A percentile compares a stretch with the other conserved stretches of the same genome.
These are phyloP conservation scores for Leishmania mexicana DNA, from an alignment of 208 protist species.

Conservation along the genomic window DNA sequence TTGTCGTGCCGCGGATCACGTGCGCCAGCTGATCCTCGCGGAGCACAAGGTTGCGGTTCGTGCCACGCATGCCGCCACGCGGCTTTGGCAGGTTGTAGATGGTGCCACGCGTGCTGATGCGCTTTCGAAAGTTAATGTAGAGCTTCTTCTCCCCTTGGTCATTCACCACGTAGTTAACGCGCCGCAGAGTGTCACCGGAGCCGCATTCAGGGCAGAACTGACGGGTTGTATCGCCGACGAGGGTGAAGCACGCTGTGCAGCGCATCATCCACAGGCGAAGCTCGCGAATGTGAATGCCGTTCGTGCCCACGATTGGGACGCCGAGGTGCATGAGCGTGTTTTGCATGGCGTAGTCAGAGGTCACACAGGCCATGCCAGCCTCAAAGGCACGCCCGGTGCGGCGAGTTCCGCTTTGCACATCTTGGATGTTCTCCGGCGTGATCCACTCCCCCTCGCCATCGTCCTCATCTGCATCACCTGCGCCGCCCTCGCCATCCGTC, in stretches of 20 bases:
- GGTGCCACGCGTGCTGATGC: conserved; percentile 87
- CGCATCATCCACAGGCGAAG: conserved; percentile 92
- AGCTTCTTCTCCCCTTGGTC: conserved; percentile 80
- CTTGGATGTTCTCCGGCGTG: conserved; percentile 90
- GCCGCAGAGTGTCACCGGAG: conserved; percentile 89
- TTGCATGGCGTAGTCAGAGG: conserved; percentile 96
- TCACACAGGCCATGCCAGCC: conserved; percentile 90
- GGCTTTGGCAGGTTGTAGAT: conserved; percentile 90
- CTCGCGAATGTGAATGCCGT: conserved; percentile 88
- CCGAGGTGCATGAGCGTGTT: conserved; percentile 94
- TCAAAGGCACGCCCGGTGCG: conserved; percentile 48
- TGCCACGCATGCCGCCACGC: conserved; percentile 83
- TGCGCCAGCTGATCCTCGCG: conserved; percentile 92
- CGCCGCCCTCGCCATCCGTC: conserved; percentile 22
- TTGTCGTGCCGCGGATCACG: conserved; percentile 67
- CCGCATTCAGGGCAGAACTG: conserved; percentile 92
- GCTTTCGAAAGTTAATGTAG: conserved; percentile 87
- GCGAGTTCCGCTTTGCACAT: conserved; percentile 20
- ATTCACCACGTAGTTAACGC: conserved; percentile 92
- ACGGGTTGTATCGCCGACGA: conserved; percentile 90
- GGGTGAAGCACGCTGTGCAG: conserved; percentile 87
- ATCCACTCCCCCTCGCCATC: conserved; percentile 92
- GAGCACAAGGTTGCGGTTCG: conserved; percentile 85
- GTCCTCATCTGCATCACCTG: conserved; percentile 34
- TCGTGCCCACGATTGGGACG: conserved; percentile 82